A percentile compares a stretch with the other conserved stretches of the same genome.
phyloP scores from a whole-genome alignment of 495 filamentous ascomycete genomes.

The Aspergillus coremiiformis region DNA sequence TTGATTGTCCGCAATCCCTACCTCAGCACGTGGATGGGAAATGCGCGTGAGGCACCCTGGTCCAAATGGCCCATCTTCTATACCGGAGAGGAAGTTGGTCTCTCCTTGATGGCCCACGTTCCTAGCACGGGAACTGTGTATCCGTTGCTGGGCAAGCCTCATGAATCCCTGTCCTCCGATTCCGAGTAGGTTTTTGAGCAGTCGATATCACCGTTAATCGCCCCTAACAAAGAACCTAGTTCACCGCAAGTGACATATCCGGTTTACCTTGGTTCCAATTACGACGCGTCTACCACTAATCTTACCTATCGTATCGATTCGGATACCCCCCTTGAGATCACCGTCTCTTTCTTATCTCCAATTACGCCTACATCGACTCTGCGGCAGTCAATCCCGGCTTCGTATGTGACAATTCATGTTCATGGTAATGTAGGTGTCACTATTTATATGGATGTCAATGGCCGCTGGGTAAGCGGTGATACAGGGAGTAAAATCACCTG shows the following conservation, averaged over 20 bases:
- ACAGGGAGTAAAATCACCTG: constrained; percentile 60
- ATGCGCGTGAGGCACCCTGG: constrained; percentile 81
- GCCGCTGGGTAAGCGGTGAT: constrained; percentile 81
- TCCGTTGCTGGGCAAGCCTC: constrained; percentile 78
- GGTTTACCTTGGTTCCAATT: constrained; percentile 68
- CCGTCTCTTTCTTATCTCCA: constrained; percentile 82
- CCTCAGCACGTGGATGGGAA: constrained; percentile 76
- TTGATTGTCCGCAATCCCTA: constrained; percentile 89
- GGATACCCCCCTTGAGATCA: constrained; percentile 46
- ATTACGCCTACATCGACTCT: constrained; percentile 89
- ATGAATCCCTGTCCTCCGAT: constrained; percentile 59
- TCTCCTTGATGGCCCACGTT: constrained; percentile 71
- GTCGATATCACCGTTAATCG: not conserved
- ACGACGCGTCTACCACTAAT: constrained; percentile 90
- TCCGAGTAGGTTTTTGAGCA: constrained; percentile 31
- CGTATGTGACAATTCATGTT: constrained; percentile 72
- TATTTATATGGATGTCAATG: constrained; percentile 83
- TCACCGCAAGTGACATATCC: constrained; percentile 51
- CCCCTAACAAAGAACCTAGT: constrained; percentile 1
- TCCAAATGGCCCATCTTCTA: constrained; percentile 92
- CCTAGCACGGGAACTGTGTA: constrained; percentile 67
- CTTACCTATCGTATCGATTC: constrained; percentile 69
- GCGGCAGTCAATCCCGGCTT: constrained; percentile 83
- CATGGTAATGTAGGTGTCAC: constrained; percentile 65
- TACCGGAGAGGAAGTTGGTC: constrained; percentile 78